Evolutionary conservation across 2,329 filamentous ascomycete species (phyloP).

Genomic region (Aspergillus melleus): DNA sequence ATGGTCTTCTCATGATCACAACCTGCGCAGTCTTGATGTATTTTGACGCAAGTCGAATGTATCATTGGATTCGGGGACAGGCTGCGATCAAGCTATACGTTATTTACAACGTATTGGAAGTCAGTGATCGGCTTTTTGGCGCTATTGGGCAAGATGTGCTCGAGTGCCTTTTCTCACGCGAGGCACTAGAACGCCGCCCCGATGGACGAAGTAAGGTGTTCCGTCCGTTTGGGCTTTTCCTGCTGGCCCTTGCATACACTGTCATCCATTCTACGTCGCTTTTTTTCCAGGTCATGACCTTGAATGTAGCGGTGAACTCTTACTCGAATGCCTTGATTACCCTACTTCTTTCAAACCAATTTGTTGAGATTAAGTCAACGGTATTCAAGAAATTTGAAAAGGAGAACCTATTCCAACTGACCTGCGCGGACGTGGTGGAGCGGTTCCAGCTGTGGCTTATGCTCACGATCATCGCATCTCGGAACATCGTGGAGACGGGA

Average conservation of each 20-base stretch:
- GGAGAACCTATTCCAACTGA: conserved; percentile 94
- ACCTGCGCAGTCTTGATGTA: conserved; percentile 84
- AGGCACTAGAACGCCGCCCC: conserved; percentile 83
- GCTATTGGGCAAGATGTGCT: conserved; percentile 94
- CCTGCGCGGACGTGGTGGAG: conserved; percentile 94
- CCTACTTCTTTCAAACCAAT: conserved; percentile 92
- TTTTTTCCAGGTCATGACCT: conserved; percentile 96
- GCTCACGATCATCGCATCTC: conserved; percentile 90
- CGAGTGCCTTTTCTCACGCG: conserved; percentile 90
- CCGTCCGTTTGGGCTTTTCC: conserved; percentile 85
- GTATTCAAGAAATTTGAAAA: conserved; percentile 99
- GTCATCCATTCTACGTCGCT: conserved; percentile 82
- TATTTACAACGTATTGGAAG: conserved; percentile 95
- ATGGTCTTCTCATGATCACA: conserved; percentile 81
- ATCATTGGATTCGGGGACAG: conserved; percentile 94
- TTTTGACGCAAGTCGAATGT: conserved; percentile 95
- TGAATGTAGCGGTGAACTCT: conserved; percentile 97
- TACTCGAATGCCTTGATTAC: conserved; percentile 96
- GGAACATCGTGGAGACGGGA: conserved; percentile 94
- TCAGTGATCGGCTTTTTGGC: conserved; percentile 81
- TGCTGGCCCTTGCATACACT: conserved; percentile 83
- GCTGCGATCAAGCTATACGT: conserved; percentile 98
- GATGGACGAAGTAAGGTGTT: conserved; percentile 89
- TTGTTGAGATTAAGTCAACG: conserved; percentile 97
- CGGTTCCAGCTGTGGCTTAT: conserved; percentile 98